Conservation (phyloP, 441 rosid species). For the Pelargonium australe region DNA sequence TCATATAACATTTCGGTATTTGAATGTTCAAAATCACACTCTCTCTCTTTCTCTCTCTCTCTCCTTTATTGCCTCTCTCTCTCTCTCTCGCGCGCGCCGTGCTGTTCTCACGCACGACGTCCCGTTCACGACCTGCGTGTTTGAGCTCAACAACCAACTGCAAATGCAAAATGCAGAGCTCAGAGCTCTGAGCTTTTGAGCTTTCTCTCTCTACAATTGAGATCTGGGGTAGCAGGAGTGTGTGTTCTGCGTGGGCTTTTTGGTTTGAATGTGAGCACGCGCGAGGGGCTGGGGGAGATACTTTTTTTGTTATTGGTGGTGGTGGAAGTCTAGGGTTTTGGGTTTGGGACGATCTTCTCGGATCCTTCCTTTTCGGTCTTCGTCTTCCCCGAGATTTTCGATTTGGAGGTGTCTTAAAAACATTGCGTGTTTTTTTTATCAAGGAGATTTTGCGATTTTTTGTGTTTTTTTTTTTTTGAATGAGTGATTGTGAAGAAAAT, state of each 20-base stretch:
- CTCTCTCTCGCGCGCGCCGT: not conserved
- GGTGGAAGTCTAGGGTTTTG: too few relatives aligned
- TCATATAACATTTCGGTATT: slow-evolving; percentile 22
- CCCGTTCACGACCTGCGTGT: too few relatives aligned
- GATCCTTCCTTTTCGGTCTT: slow-evolving; percentile 25
- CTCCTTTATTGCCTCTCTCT: not conserved
- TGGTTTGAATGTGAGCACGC: too few relatives aligned
- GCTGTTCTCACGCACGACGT: too few relatives aligned
- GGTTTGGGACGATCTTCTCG: slow-evolving; percentile 17
- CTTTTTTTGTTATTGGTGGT: too few relatives aligned
- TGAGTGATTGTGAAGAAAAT: slow-evolving; percentile 30
- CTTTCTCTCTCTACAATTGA: slow-evolving; percentile 3
- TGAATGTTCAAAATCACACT: slow-evolving; percentile 47
- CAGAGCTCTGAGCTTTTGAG: not conserved
- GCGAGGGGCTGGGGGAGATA: slow-evolving; percentile 10
- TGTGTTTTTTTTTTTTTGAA: slow-evolving; percentile 7
- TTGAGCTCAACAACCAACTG: not conserved
- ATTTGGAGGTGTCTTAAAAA: slow-evolving; percentile 17
- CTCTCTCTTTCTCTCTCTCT: not conserved
- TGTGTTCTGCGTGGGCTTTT: too few relatives aligned
- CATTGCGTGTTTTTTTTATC: slow-evolving; percentile 6
- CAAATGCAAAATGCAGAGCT: not conserved
- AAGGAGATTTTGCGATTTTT: slow-evolving; percentile 9
- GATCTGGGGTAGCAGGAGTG: not conserved
- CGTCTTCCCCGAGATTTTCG: slow-evolving; percentile 22